Evolutionary conservation across 148 eudicot genomes (phyloP).

Genomic region (Camellia sinensis): DNA sequence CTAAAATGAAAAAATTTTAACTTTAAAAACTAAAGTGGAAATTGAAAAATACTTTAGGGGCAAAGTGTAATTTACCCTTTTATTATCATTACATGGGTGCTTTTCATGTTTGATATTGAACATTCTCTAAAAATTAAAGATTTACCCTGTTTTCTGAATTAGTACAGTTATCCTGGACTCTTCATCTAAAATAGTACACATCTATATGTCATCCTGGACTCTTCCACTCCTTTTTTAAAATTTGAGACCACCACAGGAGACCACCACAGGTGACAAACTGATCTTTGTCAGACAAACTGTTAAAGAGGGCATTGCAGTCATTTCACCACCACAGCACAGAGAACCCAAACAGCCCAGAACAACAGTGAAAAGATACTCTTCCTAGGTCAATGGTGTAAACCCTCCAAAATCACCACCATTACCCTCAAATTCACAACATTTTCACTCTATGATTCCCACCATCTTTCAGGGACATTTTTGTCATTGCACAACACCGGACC

Average conservation of each 20-base stretch:
- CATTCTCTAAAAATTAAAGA: too few species aligned
- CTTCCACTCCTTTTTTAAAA: too few species aligned
- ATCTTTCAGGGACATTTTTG: conserved; percentile 15
- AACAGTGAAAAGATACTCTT: conserved; percentile 2
- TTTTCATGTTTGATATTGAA: not conserved
- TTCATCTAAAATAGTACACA: too few species aligned
- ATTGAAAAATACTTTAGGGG: not conserved
- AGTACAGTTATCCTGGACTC: too few species aligned
- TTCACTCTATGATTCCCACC: not conserved
- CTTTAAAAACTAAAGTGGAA: too few species aligned
- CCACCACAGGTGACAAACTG: conserved; percentile 4
- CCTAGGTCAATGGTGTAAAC: conserved; percentile 5
- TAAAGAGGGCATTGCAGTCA: conserved; percentile 20
- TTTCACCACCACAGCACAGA: not conserved
- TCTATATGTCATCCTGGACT: too few species aligned
- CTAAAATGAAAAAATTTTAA: not conserved
- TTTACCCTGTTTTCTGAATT: too few species aligned
- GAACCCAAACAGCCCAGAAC: conserved; percentile 6
- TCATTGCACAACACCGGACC: not conserved
- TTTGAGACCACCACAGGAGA: not conserved
- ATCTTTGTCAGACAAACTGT: not conserved
- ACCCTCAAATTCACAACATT: not conserved
- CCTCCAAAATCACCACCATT: conserved; percentile 3
- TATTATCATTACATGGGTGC: not conserved
- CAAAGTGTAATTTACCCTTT: not conserved